A percentile compares a stretch with the other conserved stretches of the same genome.
phyloP scores from a whole-genome alignment of 2,329 filamentous ascomycete genomes.

The Dothiorella sarmentorum region DNA sequence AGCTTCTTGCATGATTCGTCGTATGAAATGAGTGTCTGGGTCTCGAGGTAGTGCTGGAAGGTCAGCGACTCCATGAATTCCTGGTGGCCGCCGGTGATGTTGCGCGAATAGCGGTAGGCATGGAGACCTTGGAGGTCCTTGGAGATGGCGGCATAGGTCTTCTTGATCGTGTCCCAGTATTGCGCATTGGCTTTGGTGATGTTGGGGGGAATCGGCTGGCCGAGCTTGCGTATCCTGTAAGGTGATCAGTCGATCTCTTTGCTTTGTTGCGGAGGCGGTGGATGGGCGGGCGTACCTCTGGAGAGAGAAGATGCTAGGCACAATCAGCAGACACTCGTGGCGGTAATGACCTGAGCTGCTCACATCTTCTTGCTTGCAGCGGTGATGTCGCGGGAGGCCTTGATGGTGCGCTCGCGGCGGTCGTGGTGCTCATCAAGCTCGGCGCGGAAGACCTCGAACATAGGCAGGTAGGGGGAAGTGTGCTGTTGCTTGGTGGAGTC shows the following conservation, averaged over 20 bases:
- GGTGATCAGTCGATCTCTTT: constrained; percentile 16
- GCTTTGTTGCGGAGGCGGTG: background rate
- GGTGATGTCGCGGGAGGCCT: constrained; percentile 88
- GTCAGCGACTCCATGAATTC: constrained; percentile 91
- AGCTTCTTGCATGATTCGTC: constrained; percentile 52
- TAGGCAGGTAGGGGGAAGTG: constrained; percentile 52
- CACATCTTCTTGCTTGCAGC: constrained; percentile 96
- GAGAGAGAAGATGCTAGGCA: constrained; percentile 71
- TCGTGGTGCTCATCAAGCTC: constrained; percentile 95
- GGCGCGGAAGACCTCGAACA: constrained; percentile 82
- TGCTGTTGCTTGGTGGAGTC: constrained; percentile 30
- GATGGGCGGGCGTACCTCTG: constrained; percentile 57
- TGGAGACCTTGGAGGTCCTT: constrained; percentile 76
- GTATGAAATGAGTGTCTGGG: constrained; percentile 69
- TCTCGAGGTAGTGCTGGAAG: constrained; percentile 82
- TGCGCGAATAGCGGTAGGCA: constrained; percentile 73
- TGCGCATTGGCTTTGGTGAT: constrained; percentile 68
- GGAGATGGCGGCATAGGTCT: constrained; percentile 64
- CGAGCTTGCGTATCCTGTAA: constrained; percentile 58
- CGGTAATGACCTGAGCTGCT: constrained; percentile 25
- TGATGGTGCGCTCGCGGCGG: constrained; percentile 82
- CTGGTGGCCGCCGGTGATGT: constrained; percentile 78
- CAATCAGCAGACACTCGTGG: background rate
- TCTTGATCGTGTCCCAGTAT: constrained; percentile 67
- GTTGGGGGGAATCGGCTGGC: constrained; percentile 61